These are phyloP conservation scores for Heliamphora pulchella DNA, from an alignment of 179 eudicot genomes.

Conservation along the genomic window DNA sequence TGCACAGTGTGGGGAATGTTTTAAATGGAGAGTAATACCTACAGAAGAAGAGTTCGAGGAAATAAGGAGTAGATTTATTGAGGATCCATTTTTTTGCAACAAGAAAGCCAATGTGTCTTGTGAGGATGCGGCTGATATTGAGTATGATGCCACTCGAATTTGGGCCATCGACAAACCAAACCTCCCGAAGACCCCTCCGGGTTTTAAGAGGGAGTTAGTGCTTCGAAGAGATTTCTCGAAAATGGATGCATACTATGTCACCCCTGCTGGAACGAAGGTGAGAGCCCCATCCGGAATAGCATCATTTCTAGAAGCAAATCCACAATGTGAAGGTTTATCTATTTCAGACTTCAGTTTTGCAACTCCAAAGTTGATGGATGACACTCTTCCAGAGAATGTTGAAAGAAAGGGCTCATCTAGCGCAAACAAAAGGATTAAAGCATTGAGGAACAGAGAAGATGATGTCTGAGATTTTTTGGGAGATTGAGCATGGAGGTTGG, in stretches of 20 bases:
- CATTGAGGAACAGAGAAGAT: conserved; percentile 19
- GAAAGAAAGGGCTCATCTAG: conserved; percentile 23
- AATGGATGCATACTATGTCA: conserved; percentile 50
- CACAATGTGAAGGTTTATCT: conserved; percentile 29
- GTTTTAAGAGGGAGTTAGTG: conserved; percentile 52
- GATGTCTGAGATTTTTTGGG: conserved; percentile 5
- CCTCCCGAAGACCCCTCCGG: conserved; percentile 60
- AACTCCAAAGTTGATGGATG: conserved; percentile 48
- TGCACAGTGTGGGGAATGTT: conserved; percentile 62
- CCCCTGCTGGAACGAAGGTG: conserved; percentile 51
- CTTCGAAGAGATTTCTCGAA: conserved; percentile 56
- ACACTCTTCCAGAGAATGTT: conserved; percentile 38
- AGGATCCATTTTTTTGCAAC: conserved; percentile 57
- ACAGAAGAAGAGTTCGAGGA: conserved; percentile 63
- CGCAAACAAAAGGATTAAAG: conserved; percentile 10
- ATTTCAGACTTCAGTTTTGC: conserved; percentile 47
- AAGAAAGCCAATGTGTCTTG: conserved; percentile 44
- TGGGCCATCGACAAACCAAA: conserved; percentile 75
- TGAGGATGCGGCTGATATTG: conserved; percentile 65
- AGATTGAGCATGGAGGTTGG: background rate
- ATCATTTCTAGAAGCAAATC: conserved; percentile 39
- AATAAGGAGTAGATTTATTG: conserved; percentile 41
- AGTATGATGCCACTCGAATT: conserved; percentile 43
- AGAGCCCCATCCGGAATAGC: conserved; percentile 35
- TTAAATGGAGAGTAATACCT: conserved; percentile 63